Evolutionary conservation across 208 protist genomes (phyloP).

Genomic region (Kentomonas sorsogonicus): DNA sequence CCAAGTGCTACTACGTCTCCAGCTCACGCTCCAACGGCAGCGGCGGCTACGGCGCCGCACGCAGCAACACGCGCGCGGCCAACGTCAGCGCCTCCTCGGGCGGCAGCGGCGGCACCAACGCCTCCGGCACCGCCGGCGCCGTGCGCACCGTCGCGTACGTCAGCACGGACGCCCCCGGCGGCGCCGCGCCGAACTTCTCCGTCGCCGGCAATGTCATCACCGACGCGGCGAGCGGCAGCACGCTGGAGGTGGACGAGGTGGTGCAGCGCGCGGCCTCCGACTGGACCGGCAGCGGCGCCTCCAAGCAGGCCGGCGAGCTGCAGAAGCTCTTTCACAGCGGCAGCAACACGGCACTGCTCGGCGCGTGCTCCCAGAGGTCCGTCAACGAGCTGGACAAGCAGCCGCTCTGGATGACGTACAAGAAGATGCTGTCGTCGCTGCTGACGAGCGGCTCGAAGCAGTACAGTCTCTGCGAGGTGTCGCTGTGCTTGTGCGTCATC

Average conservation of each 20-base stretch:
- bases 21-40: slow-evolving; percentile 26
- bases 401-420: slow-evolving; percentile 59
- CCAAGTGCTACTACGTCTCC: slow-evolving; percentile 45
- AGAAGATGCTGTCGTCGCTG: slow-evolving; percentile 47
- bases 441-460: slow-evolving; percentile 36
- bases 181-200: slow-evolving; percentile 11
- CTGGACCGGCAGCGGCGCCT: slow-evolving; percentile 25
- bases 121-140: background rate
- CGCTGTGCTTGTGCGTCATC: slow-evolving; percentile 36
- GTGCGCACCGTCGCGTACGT: slow-evolving; percentile 30
- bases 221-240: slow-evolving; percentile 14
- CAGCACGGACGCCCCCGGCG: slow-evolving; percentile 17
- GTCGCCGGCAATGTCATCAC: slow-evolving; percentile 10
- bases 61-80: slow-evolving; percentile 5
- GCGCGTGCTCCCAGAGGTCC: slow-evolving; percentile 31
- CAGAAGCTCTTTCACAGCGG: slow-evolving; percentile 53
- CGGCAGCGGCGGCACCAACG: background rate
- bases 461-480: slow-evolving; percentile 45
- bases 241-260: slow-evolving; percentile 31
- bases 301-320: slow-evolving; percentile 28
- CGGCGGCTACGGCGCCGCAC: slow-evolving; percentile 3
- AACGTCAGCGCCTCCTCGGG: background rate
- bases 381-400: slow-evolving; percentile 43
- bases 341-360: slow-evolving; percentile 56
- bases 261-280: slow-evolving; percentile 33